Percentiles rank a stretch among this genome's conserved stretches.
These are phyloP conservation scores for Graphilbum ipis-grandicollis DNA, from an alignment of 2,329 filamentous ascomycete genomes.

Conservation along the genomic window DNA sequence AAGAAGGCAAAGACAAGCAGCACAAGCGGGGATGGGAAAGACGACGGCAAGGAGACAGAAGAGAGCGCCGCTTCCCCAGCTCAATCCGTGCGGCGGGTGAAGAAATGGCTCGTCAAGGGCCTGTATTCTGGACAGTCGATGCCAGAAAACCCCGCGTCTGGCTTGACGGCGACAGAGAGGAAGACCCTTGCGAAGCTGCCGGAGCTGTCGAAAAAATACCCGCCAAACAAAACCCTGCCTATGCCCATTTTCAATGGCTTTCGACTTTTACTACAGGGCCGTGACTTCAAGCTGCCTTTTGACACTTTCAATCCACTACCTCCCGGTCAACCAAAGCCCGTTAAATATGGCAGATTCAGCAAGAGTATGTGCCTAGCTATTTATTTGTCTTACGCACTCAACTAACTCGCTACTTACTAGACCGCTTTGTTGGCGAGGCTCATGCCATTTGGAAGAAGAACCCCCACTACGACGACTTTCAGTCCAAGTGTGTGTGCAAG, in stretches of 20 bases:
- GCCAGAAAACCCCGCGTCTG: slow-evolving; percentile 27
- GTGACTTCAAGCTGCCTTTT: slow-evolving; percentile 78
- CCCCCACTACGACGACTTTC: slow-evolving; percentile 55
- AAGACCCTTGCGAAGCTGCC: slow-evolving; percentile 30
- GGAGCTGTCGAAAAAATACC: slow-evolving; percentile 26
- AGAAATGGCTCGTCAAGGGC: slow-evolving; percentile 68
- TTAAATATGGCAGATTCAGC: slow-evolving; percentile 82
- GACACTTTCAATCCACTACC: slow-evolving; percentile 80
- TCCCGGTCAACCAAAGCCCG: slow-evolving; percentile 73
- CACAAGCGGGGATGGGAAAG: slow-evolving; percentile 5
- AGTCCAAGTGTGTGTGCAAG: slow-evolving; percentile 62
- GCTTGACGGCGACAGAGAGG: slow-evolving; percentile 32
- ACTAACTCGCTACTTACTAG: slow-evolving; percentile 22
- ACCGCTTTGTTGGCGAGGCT: slow-evolving; percentile 80
- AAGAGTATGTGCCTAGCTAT: slow-evolving; percentile 50
- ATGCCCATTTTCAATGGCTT: slow-evolving; percentile 65
- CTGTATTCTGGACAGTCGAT: slow-evolving; percentile 70
- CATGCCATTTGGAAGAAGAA: slow-evolving; percentile 65
- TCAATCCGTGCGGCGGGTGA: slow-evolving; percentile 26
- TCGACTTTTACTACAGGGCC: slow-evolving; percentile 49
- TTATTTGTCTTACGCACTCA: too few species aligned
- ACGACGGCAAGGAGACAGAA: slow-evolving; percentile 13
- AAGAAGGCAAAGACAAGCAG: slow-evolving; percentile 10
- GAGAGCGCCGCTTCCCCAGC: slow-evolving; percentile 14
- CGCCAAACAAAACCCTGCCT: slow-evolving; percentile 44